Conservation (phyloP, 2,329 filamentous ascomycete species). For the Phialemonium atrogriseum region DNA sequence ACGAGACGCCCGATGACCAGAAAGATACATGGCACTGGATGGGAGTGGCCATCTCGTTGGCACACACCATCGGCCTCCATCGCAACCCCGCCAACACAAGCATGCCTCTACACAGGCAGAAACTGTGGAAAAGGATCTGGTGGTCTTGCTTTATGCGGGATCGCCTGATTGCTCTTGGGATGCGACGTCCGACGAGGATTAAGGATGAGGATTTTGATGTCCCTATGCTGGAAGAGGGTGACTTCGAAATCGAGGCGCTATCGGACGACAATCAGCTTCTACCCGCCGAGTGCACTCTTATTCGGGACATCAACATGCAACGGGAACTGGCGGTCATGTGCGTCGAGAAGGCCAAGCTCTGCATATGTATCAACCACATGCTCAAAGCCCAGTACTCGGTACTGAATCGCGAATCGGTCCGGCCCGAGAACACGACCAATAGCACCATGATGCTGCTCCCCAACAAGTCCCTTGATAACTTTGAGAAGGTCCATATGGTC, state of each 20-base stretch:
- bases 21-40: conserved; percentile 99
- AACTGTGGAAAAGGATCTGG: conserved; percentile 92
- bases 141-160: conserved; percentile 97
- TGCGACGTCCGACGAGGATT: conserved; percentile 86
- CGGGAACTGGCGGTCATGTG: conserved; percentile 77
- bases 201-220: conserved; percentile 93
- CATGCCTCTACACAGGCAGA: conserved; percentile 66
- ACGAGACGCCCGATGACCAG: conserved; percentile 92
- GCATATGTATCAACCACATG: conserved; percentile 81
- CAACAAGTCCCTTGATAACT: conserved; percentile 77
- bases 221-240: conserved; percentile 74
- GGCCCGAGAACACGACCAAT: conserved; percentile 65
- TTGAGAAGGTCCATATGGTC: conserved; percentile 69
- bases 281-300: conserved; percentile 59
- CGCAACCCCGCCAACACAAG: conserved; percentile 71
- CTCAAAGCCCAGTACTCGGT: conserved; percentile 89
- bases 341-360: conserved; percentile 84
- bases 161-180: conserved; percentile 82
- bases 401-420: conserved; percentile 73
- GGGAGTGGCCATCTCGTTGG: conserved; percentile 87
- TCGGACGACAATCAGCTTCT: conserved; percentile 61
- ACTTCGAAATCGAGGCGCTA: conserved; percentile 71
- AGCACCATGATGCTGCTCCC: conserved; percentile 84
- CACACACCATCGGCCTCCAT: conserved; percentile 88
- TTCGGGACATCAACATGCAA: conserved; percentile 66